A percentile compares a stretch with the other conserved stretches of the same genome.
phyloP scores from a whole-genome alignment of 148 eudicot species.

The Rhododendron williamsianum region DNA sequence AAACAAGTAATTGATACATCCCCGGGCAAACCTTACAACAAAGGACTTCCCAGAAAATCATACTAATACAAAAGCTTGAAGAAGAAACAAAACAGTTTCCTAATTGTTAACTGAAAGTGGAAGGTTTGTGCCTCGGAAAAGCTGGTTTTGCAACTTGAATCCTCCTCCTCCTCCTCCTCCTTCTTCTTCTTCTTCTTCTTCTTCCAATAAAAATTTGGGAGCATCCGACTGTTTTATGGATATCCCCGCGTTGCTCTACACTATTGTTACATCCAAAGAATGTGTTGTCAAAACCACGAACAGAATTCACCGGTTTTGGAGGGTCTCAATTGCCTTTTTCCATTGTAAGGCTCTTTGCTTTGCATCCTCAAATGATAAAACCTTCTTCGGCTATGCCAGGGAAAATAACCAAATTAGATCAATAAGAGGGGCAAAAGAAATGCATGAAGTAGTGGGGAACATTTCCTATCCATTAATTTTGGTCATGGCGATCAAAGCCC shows the following conservation, averaged over 20 bases:
- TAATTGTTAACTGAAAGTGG: neutral
- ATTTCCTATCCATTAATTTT: neutral
- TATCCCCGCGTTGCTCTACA: conserved; percentile 18
- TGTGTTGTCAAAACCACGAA: conserved; percentile 16
- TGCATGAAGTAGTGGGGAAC: neutral
- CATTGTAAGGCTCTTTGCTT: conserved; percentile 91
- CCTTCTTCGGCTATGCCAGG: conserved; percentile 73
- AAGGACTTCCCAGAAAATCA: neutral
- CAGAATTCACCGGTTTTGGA: conserved; percentile 58
- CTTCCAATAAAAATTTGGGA: conserved; percentile 14
- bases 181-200: neutral
- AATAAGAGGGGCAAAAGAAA: neutral
- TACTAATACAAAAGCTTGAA: neutral
- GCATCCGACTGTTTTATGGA: conserved; percentile 18
- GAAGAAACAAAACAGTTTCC: conserved; percentile 1
- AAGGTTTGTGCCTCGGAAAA: neutral
- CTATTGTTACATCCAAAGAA: conserved; percentile 27
- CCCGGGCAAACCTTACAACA: neutral
- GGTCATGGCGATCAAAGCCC: neutral
- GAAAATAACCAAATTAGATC: neutral
- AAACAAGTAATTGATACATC: neutral
- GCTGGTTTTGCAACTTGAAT: conserved; percentile 17
- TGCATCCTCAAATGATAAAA: conserved; percentile 84
- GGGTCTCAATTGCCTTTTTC: conserved; percentile 92
- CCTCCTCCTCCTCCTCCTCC: neutral